Percentiles rank a stretch among this genome's conserved stretches.
These are phyloP conservation scores for Podospora pseudocomata DNA, from an alignment of 495 filamentous ascomycete species.

Conservation along the genomic window DNA sequence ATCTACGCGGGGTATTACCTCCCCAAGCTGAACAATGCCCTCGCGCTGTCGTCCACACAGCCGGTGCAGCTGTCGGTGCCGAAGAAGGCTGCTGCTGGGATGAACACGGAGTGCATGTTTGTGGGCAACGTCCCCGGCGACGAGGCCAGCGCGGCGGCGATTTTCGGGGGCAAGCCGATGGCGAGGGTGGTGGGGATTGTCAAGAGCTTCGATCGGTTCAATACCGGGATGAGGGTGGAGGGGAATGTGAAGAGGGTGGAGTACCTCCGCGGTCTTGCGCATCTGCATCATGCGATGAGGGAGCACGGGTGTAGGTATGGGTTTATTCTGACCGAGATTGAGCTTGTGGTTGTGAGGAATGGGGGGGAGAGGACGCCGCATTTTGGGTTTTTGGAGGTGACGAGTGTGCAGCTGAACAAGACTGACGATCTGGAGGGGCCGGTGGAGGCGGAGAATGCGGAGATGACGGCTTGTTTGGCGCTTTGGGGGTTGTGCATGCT, in stretches of 20 bases:
- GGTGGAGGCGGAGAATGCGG: slow-evolving; percentile 38
- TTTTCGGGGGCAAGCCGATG: slow-evolving; percentile 66
- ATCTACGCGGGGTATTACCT: slow-evolving; percentile 69
- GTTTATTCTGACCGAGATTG: slow-evolving; percentile 92
- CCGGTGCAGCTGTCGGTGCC: slow-evolving; percentile 59
- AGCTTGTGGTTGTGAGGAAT: slow-evolving; percentile 83
- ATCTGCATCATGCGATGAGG: slow-evolving; percentile 85
- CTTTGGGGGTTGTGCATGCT: slow-evolving; percentile 68
- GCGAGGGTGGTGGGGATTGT: slow-evolving; percentile 83
- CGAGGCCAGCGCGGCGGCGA: slow-evolving; percentile 47
- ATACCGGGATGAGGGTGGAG: slow-evolving; percentile 86
- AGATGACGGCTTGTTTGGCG: slow-evolving; percentile 54
- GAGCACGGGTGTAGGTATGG: slow-evolving; percentile 89
- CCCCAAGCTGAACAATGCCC: slow-evolving; percentile 72
- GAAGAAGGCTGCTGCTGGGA: slow-evolving; percentile 51
- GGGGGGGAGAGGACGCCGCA: slow-evolving; percentile 69
- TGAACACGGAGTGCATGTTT: slow-evolving; percentile 66
- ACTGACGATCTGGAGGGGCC: slow-evolving; percentile 20
- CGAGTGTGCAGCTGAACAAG: slow-evolving; percentile 53
- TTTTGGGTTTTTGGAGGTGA: slow-evolving; percentile 81
- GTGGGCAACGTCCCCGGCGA: slow-evolving; percentile 59
- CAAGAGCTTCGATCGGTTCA: slow-evolving; percentile 88
- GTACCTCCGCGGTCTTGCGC: slow-evolving; percentile 78
- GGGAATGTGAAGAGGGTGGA: slow-evolving; percentile 73
- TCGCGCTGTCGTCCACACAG: slow-evolving; percentile 62